Base-by-base conservation (phyloP, 768 basidiomycete species). In the Leccinum subtestaceum region DNA sequence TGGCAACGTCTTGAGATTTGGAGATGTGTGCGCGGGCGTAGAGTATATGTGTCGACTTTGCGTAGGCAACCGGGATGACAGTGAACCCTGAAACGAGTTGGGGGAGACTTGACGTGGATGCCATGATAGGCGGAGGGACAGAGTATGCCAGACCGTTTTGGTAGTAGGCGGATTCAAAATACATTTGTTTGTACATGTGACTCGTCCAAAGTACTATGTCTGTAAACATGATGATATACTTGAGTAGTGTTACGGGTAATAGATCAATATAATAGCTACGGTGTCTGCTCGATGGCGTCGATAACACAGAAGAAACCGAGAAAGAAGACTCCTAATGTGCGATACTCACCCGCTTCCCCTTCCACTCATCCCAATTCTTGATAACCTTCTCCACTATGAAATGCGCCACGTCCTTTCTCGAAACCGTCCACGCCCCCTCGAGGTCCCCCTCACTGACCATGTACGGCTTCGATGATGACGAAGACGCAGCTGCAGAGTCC, bases 1-100 rank as follows among this genome's bases (percentile, higher is more conserved):
- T 45, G 63, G 57, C 54, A 57, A 45, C 45, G 29, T 65, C 67
- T 76, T 78, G 65, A 4, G 67, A 46, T 47, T 83, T 83, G 15
- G 84, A 77, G 25, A 75, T 67, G 68, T 95, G 91, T 4, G 80
- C 68, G n/a, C 89, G 84, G 17, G 83, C 84, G 66, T 94, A 95
- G n/a, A 95, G 70, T 62, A 86, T 82, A 66, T 95, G 93, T 2
- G 80, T 86, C 21, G 71, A 67, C 1, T 66, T 52, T 1, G 75
- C 63, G 55, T 83, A 81, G 3, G 70, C 60, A 29, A 81, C 68
- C 2, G 75, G 80, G 7, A 83, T 64, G 58, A 76, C 62, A 11
- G 62, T 67, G 62, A 75, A 75, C 2, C 76, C 75, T n/a, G 75
- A 71, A 10, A 74, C 36, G 38, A 52, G 21, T 43, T 58, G 60